These are phyloP conservation scores for Ogataea wickerhamii DNA, from an alignment of 805 yeast species.

Conservation along the genomic window DNA sequence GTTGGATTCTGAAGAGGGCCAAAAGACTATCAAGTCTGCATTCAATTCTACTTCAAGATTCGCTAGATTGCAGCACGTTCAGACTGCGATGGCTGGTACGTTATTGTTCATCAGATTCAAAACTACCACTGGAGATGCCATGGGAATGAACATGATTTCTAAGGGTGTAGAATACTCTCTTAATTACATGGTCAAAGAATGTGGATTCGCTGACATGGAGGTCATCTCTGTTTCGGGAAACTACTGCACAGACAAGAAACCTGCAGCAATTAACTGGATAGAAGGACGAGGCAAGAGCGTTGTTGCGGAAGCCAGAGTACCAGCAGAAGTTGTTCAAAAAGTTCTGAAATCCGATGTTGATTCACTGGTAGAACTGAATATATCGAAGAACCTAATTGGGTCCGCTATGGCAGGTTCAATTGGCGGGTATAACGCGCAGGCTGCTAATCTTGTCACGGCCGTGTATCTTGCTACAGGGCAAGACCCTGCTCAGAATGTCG, in stretches of 20 bases:
- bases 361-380: conserved; percentile 85
- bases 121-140: conserved; percentile 99
- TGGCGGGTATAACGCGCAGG: conserved; percentile 98
- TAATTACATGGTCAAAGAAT: conserved; percentile 77
- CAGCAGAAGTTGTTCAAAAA: conserved; percentile 70
- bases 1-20: conserved; percentile 96
- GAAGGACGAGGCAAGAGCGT: conserved; percentile 99
- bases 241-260: conserved; percentile 95
- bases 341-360: conserved; percentile 91
- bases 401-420: conserved; percentile 98
- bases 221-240: conserved; percentile 93
- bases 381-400: conserved; percentile 87
- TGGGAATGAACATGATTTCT: conserved; percentile 99
- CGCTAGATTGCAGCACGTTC: conserved; percentile 87
- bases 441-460: conserved; percentile 95
- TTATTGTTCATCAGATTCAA: conserved; percentile 85
- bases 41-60: conserved; percentile 96
- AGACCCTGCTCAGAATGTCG: conserved; percentile 99
- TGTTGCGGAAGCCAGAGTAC: conserved; percentile 93
- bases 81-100: conserved; percentile 93
- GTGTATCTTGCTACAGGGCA: conserved; percentile 94
- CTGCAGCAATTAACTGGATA: conserved; percentile 98
- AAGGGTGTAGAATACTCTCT: conserved; percentile 93
- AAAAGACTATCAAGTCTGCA: conserved; percentile 72
- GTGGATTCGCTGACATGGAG: conserved; percentile 93